A percentile compares a stretch with the other conserved stretches of the same genome.
These are phyloP conservation scores for Lepidium aucheri DNA, from an alignment of 345 rosid species.

Conservation along the genomic window DNA sequence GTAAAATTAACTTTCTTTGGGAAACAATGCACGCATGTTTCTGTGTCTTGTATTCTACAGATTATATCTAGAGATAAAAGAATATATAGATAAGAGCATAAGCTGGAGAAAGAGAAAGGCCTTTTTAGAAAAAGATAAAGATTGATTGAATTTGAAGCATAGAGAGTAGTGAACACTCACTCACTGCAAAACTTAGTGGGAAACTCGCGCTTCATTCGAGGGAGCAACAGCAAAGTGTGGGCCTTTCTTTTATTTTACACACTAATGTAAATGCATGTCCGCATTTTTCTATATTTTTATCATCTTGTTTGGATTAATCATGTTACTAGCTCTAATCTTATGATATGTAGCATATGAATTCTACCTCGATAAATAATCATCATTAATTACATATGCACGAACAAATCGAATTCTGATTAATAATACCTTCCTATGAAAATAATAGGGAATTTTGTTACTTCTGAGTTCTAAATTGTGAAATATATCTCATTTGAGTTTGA, in stretches of 20 bases:
- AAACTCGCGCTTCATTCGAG: constrained; percentile 27
- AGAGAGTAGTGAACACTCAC: constrained; percentile 25
- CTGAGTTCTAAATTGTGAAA: too few relatives aligned
- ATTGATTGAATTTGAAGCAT: constrained; percentile 19
- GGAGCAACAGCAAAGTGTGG: constrained; percentile 28
- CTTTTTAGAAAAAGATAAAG: constrained; percentile 22
- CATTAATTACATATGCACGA: too few relatives aligned
- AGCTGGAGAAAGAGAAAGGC: constrained; percentile 20
- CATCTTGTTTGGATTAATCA: neutral
- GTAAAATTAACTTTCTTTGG: too few relatives aligned
- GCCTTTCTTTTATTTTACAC: constrained; percentile 7
- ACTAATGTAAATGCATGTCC: constrained; percentile 16
- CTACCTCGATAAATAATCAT: too few relatives aligned
- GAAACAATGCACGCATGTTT: constrained; percentile 25
- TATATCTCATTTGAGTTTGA: too few relatives aligned
- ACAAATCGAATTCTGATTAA: too few relatives aligned
- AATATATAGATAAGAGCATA: neutral
- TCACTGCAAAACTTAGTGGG: constrained; percentile 22
- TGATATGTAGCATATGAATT: too few relatives aligned
- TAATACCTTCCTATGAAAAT: too few relatives aligned
- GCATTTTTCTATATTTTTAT: neutral
- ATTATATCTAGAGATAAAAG: too few relatives aligned
- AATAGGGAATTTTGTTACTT: too few relatives aligned
- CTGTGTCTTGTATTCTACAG: neutral
- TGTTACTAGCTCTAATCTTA: neutral